phyloP scores from a whole-genome alignment of 345 rosid genomes.

The Citrus mangshanensis region DNA sequence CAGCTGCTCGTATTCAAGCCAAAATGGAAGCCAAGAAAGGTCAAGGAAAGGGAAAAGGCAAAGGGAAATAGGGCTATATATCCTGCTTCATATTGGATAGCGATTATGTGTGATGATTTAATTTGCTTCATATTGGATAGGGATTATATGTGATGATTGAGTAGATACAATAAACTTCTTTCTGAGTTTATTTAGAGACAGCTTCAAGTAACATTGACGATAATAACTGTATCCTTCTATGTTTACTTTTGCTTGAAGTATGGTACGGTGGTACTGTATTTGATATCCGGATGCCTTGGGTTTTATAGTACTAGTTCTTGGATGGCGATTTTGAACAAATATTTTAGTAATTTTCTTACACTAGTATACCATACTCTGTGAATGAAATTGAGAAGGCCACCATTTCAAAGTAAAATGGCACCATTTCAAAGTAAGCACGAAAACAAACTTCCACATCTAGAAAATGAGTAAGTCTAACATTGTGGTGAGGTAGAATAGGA shows the following conservation, averaged over 20 bases:
- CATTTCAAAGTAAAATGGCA: not conserved
- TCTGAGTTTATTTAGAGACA: not conserved
- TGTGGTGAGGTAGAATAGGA: not conserved
- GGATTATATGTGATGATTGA: not conserved
- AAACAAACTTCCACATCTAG: not conserved
- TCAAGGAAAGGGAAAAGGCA: conserved; percentile 82
- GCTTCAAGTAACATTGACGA: not conserved
- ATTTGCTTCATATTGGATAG: not conserved
- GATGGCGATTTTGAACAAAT: not conserved
- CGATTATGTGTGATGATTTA: not conserved
- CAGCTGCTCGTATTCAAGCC: conserved; percentile 90
- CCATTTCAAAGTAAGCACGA: not conserved
- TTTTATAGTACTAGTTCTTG: too few relatives aligned
- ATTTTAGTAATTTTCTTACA: not conserved
- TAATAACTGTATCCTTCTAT: not conserved
- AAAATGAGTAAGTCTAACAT: not conserved
- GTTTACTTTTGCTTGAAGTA: not conserved
- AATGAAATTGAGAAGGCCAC: not conserved
- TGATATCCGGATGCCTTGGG: not conserved
- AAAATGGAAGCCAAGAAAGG: conserved; percentile 83
- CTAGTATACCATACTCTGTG: not conserved
- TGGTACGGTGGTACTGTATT: not conserved
- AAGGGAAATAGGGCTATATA: conserved; percentile 43
- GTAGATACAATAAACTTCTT: not conserved
- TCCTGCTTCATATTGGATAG: not conserved